Evolutionary conservation across 1,284 basidiomycete species (phyloP), one percentile per base, ranked within the genome.

Genomic region (Cerioporus squamosus): DNA sequence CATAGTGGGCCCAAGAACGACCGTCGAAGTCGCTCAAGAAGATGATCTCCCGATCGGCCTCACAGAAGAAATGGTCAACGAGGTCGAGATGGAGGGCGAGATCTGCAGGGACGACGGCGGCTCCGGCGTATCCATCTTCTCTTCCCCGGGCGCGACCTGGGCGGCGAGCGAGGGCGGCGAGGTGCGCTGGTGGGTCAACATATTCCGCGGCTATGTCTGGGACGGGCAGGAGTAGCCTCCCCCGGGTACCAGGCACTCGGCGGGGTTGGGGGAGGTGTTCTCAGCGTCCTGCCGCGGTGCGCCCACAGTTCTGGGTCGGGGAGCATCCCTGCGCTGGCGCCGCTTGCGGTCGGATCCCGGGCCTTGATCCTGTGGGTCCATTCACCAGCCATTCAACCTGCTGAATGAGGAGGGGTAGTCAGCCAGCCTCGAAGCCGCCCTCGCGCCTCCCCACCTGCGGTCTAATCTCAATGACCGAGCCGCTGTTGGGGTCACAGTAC

Each of bases 61-160:
- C 47, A 81, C 86, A 3, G 78, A 79, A 54, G 92, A 95, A 70
- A 84, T 96, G 83, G 76, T 96, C 26, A 79, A 79, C 45, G 84
- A 84, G 45, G 84, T 91, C 5, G 93, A 95, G 75, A 73, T 73
- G 50, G 80, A 82, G 33, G 84, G 85, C 0, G 82, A 81, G 57
- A 78, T 96, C 24, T 89, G 89, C 67, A 79, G 93, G 64, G 95
- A 96, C 72, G 91, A 93, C 62, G 78, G 74, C 36, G 71, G 72
- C 18, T 71, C 76, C 51, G 76, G 78, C 57, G 77, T 85, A 56
- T 70, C 64, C 54, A 67, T 72, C 12, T 61, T 70, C 55, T 39
- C 53, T 12, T 43, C 56, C 55, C 51, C 48, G 26, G 69, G 70
- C 22, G 62, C 53, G 14, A 70, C 72, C 22, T 68, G 80, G 68